A percentile compares a stretch with the other conserved stretches of the same genome.
Conservation (phyloP, 345 rosid genomes). For the Lepidium africanum region DNA sequence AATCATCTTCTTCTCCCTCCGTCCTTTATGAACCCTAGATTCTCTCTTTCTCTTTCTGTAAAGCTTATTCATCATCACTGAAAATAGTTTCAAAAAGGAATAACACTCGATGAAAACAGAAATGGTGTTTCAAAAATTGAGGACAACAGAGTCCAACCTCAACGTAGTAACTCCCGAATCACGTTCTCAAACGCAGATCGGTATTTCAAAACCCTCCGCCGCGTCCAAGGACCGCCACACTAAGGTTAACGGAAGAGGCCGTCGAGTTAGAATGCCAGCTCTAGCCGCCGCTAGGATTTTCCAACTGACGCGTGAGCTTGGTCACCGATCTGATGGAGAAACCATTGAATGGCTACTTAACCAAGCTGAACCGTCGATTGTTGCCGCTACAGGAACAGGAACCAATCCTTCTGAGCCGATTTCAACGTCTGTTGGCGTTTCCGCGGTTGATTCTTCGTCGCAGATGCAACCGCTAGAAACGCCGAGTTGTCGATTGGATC, state of each 20-base stretch:
- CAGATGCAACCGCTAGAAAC: constrained; percentile 11
- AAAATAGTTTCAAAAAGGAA: too few species aligned
- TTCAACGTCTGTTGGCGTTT: constrained; percentile 27
- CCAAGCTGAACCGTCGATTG: constrained; percentile 51
- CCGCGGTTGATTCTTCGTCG: constrained; percentile 21
- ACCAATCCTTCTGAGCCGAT: constrained; percentile 37
- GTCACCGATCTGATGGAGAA: constrained; percentile 64
- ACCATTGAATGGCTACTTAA: constrained; percentile 65
- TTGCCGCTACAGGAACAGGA: constrained; percentile 52
- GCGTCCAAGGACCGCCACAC: constrained; percentile 58
- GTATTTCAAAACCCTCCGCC: constrained; percentile 25
- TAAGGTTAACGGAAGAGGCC: constrained; percentile 67
- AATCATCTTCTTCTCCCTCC: neutral
- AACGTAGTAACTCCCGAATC: neutral
- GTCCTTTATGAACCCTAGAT: neutral
- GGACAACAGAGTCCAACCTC: neutral
- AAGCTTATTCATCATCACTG: neutral
- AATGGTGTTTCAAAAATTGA: constrained; percentile 7
- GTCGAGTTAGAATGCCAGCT: constrained; percentile 65
- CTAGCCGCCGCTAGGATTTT: constrained; percentile 68
- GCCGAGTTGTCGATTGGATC: constrained; percentile 3
- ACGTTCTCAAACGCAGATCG: constrained; percentile 6
- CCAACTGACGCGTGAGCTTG: constrained; percentile 69
- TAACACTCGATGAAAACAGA: neutral
- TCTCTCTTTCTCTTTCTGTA: neutral